phyloP scores from a whole-genome alignment of 2,329 filamentous ascomycete genomes.

The Hypoxylon sp. region DNA sequence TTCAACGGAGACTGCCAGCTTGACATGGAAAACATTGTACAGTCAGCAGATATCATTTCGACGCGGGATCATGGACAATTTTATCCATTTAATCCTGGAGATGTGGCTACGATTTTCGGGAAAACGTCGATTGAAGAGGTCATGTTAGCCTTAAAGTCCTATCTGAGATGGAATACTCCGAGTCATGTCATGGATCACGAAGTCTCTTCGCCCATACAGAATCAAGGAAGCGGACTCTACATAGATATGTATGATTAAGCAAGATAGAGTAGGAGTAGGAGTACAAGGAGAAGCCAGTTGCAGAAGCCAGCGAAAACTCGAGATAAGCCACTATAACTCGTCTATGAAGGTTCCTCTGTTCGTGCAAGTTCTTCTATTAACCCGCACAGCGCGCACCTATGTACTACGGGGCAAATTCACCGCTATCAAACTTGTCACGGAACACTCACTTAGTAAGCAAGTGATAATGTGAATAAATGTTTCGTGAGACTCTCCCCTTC shows the following conservation, averaged over 20 bases:
- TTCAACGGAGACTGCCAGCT: conserved; percentile 44
- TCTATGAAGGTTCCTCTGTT: not conserved
- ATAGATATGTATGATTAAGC: not conserved
- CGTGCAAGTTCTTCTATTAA: not conserved
- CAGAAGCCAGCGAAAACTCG: not conserved
- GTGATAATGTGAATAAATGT: too few species aligned
- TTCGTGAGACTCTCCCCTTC: too few species aligned
- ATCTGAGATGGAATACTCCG: conserved; percentile 2
- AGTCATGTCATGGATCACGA: not conserved
- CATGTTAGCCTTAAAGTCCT: conserved; percentile 28
- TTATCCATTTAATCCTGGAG: not conserved
- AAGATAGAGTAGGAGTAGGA: not conserved
- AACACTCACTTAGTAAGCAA: too few species aligned
- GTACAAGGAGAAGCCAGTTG: conserved; percentile 16
- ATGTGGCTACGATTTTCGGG: conserved; percentile 21
- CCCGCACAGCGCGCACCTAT: not conserved
- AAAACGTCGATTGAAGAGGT: conserved; percentile 17
- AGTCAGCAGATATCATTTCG: conserved; percentile 32
- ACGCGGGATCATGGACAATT: not conserved
- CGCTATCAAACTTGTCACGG: not conserved
- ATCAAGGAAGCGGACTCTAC: conserved; percentile 14
- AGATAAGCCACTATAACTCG: not conserved
- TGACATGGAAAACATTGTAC: conserved; percentile 47
- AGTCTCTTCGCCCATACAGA: not conserved
- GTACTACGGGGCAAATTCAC: not conserved